A percentile compares a stretch with the other conserved stretches of the same genome.
These are phyloP conservation scores for Ocimum tenuiflorum DNA, from an alignment of 257 asterid species.

Conservation along the genomic window DNA sequence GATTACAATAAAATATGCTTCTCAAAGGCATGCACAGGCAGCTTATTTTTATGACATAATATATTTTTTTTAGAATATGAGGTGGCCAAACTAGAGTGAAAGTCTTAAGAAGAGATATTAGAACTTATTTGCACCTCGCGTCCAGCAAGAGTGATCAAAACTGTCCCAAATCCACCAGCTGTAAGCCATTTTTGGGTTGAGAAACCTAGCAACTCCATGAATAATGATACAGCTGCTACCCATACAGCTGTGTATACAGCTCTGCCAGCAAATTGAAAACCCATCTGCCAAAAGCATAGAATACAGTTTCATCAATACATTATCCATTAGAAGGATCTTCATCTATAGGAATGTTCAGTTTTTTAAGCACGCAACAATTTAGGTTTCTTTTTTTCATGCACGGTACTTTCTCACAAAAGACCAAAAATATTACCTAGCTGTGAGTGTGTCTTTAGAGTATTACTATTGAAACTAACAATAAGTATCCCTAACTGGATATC, in stretches of 20 bases:
- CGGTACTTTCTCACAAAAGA: not conserved
- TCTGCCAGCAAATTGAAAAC: constrained; percentile 87
- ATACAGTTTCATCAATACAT: not conserved
- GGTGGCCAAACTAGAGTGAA: not conserved
- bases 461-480: not conserved
- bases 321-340: constrained; percentile 8
- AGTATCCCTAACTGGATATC: not conserved
- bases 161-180: constrained; percentile 98
- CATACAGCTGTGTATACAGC: constrained; percentile 87
- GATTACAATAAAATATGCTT: constrained; percentile 11
- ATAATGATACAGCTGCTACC: constrained; percentile 92
- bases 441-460: not conserved
- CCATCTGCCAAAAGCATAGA: constrained; percentile 53
- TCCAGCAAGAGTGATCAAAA: constrained; percentile 91
- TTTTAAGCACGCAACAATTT: not conserved
- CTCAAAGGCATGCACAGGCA: constrained; percentile 10
- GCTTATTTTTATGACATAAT: not conserved
- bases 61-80: not conserved
- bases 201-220: constrained; percentile 97
- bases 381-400: not conserved
- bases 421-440: not conserved
- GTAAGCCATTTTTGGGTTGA: constrained; percentile 94
- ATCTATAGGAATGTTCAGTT: constrained; percentile 6
- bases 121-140: constrained; percentile 60
- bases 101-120: not conserved